phyloP scores from a whole-genome alignment of 2,329 filamentous ascomycete genomes.

The Dactylellina sp. region DNA sequence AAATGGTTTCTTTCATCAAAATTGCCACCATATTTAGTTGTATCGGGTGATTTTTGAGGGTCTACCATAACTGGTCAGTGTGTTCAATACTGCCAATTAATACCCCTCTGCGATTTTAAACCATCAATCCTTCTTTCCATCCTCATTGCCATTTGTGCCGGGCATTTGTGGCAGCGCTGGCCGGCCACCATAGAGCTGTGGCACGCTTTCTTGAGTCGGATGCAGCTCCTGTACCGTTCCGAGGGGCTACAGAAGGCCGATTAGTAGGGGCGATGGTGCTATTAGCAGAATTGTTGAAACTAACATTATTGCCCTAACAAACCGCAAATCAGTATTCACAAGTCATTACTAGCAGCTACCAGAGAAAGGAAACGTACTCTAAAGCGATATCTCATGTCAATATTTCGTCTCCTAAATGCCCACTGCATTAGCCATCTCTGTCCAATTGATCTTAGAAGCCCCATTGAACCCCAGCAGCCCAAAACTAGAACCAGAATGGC shows the following conservation, averaged over 20 bases:
- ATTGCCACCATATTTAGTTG: too few relatives aligned
- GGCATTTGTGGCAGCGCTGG: conserved; percentile 48
- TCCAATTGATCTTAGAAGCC: background rate
- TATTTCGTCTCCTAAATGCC: conserved; percentile 47
- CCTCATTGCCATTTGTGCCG: conserved; percentile 27
- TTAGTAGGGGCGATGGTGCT: background rate
- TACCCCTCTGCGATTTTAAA: background rate
- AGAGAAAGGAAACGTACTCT: conserved; percentile 26
- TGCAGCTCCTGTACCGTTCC: conserved; percentile 45
- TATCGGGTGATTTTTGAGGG: too few relatives aligned
- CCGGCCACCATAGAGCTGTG: conserved; percentile 45
- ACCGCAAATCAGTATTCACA: conserved; percentile 4
- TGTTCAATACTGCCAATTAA: background rate
- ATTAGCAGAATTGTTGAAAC: background rate
- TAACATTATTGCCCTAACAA: conserved; percentile 50
- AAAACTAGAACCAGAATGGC: background rate
- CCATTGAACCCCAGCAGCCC: background rate
- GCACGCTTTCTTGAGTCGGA: conserved; percentile 26
- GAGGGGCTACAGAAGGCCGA: conserved; percentile 20
- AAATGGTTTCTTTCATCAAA: background rate
- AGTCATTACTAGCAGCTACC: conserved; percentile 1
- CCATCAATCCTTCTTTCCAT: conserved; percentile 45
- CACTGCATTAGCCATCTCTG: conserved; percentile 8
- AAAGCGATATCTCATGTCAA: conserved; percentile 55
- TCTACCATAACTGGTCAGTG: too few relatives aligned